Percentiles rank a stretch among this genome's conserved stretches.
These are phyloP conservation scores for Fusarium beomiforme DNA, from an alignment of 2,329 filamentous ascomycete genomes.

Conservation along the genomic window DNA sequence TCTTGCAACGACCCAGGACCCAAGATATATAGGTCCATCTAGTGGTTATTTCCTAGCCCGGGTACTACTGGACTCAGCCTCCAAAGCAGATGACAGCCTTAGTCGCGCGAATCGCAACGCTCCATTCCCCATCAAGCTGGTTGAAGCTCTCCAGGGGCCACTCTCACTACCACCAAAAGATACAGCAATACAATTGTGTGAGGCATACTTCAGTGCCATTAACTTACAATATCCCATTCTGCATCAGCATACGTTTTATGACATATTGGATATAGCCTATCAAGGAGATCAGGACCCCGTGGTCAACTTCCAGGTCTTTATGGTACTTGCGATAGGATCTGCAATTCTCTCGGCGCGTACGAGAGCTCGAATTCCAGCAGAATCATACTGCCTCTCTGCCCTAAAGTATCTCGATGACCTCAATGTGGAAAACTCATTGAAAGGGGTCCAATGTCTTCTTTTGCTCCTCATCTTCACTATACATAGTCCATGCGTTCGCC, in stretches of 20 bases:
- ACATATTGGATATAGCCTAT: conserved; percentile 52
- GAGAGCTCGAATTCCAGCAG: conserved; percentile 56
- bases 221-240: conserved; percentile 62
- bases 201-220: conserved; percentile 59
- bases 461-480: conserved; percentile 60
- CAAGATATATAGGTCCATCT: conserved; percentile 64
- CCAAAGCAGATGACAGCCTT: conserved; percentile 36
- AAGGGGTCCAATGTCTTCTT: conserved; percentile 60
- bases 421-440: conserved; percentile 58
- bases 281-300: conserved; percentile 42
- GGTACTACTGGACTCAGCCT: conserved; percentile 55
- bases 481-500: conserved; percentile 57
- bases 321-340: conserved; percentile 63
- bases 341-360: conserved; percentile 56
- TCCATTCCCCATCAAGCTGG: conserved; percentile 42
- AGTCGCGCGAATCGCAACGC: conserved; percentile 3
- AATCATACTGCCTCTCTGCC: conserved; percentile 60
- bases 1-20: conserved; percentile 57
- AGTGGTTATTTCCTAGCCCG: conserved; percentile 65
- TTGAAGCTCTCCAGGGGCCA: conserved; percentile 48
- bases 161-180: conserved; percentile 46
- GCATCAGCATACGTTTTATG: conserved; percentile 55
- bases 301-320: conserved; percentile 59
- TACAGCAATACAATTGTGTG: conserved; percentile 53
- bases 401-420: conserved; percentile 58